Conservation (phyloP, 179 eudicot genomes). For the Beta lomatogona region DNA sequence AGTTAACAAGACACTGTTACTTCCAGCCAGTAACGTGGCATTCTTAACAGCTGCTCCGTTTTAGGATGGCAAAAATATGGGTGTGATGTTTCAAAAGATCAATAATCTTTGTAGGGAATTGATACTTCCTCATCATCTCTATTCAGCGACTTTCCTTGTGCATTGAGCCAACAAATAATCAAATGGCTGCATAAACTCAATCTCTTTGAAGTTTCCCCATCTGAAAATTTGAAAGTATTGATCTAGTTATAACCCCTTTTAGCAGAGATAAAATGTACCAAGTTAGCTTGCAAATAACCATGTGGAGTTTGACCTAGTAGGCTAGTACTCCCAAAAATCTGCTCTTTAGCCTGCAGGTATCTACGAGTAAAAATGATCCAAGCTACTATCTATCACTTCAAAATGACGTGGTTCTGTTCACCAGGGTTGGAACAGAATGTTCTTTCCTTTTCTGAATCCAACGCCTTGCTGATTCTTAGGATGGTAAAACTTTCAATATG, state of each 20-base stretch:
- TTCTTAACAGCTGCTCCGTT: too few relatives aligned
- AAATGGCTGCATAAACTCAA: too few relatives aligned
- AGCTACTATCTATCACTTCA: background rate
- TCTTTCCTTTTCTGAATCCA: background rate
- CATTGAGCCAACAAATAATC: too few relatives aligned
- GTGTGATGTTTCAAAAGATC: too few relatives aligned
- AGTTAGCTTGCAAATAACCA: background rate
- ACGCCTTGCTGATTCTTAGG: background rate
- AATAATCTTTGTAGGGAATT: too few relatives aligned
- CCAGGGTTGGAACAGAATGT: background rate
- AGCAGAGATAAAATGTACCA: background rate
- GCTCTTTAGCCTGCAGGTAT: background rate
- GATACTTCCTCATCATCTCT: too few relatives aligned
- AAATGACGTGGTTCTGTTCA: background rate
- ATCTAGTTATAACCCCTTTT: background rate
- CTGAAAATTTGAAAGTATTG: background rate
- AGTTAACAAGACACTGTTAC: too few relatives aligned
- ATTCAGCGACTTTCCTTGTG: too few relatives aligned
- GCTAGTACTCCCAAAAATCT: background rate
- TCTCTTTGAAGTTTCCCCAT: background rate
- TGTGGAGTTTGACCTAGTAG: background rate
- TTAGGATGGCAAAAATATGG: too few relatives aligned
- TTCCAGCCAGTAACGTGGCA: too few relatives aligned
- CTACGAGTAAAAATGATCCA: background rate
- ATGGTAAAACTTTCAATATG: too few relatives aligned